Percentiles rank a stretch among this genome's conserved stretches.
Evolutionary conservation across 257 asterid species (phyloP).

Genomic region (Solanum ossicruentum): DNA sequence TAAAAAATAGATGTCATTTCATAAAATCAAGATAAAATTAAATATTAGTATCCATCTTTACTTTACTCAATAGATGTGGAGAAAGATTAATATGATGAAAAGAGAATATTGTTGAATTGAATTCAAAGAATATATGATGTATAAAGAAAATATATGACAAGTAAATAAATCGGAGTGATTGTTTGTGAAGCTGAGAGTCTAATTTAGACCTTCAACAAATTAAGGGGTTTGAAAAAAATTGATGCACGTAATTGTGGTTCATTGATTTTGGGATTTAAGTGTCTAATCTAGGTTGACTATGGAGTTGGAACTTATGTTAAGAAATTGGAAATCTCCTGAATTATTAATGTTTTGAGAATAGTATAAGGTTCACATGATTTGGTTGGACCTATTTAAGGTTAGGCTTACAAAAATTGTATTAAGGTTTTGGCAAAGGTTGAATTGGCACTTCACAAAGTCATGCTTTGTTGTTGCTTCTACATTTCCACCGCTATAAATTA

Average conservation of each 20-base stretch:
- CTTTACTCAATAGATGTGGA: too few relatives aligned
- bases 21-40: background rate
- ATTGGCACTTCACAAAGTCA: background rate
- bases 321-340: background rate
- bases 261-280: slow-evolving; percentile 10
- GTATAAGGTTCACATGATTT: background rate
- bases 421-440: background rate
- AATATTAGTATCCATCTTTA: too few relatives aligned
- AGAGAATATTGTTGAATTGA: too few relatives aligned
- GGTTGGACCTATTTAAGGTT: background rate
- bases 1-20: background rate
- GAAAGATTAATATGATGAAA: too few relatives aligned
- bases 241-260: background rate
- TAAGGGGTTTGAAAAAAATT: background rate
- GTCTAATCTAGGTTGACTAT: slow-evolving; percentile 5
- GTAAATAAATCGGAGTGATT: background rate
- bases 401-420: background rate
- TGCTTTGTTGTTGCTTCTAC: background rate
- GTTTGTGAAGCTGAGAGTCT: background rate
- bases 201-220: background rate
- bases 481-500: background rate
- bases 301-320: background rate
- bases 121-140: too few relatives aligned
- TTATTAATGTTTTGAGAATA: background rate
- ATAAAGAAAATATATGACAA: too few relatives aligned